Evolutionary conservation across 768 basidiomycete species (phyloP), one percentile per base, ranked within the genome.

Genomic region (Mycena chlorophos): DNA sequence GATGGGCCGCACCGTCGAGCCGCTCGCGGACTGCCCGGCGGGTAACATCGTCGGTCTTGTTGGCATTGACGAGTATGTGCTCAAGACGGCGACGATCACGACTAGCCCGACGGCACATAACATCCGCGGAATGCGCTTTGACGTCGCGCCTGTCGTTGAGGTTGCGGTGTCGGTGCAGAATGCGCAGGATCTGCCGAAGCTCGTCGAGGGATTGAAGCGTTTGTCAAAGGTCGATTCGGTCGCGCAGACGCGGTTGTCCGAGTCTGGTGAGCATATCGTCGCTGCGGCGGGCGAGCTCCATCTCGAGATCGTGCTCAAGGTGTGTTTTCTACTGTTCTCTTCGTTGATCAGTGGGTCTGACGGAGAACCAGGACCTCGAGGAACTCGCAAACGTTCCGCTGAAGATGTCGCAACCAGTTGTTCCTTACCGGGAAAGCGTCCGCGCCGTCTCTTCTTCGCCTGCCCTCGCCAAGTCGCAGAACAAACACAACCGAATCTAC

Each of bases 61-160:
- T 76, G 97, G 97, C 81, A 89, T 99, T 65, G 97, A 99, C 78
- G 95, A 98, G 78, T 99, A 98, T 91, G 78, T 99, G 78, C 88
- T 98, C 73, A 99, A 99, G 87, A 93, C 86, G 65, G 97, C 97
- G 72, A 99, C 97, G 60, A 85, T 99, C 68, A 99, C 97, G 55
- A 86, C 91, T 54, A 93, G 93, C 42, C 94, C 98, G 78, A 97
- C 94, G 51, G 97, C 97, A 47, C 97, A 99, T 83, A 99, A 99
- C 83, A 97, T 99, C 94, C 94, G 81, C 79, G 94, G 98, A 75
- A 99, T 99, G 97, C 93, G 89, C 78, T 98, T 98, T 84, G 98
- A 94, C 73, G 97, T 99, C 55, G 98, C 97, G 23, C 96, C 97
- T 63, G 97, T 99, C 78, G 97, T 99, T 34, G 97, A 87, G 73